A percentile compares a stretch with the other conserved stretches of the same genome.
phyloP scores from a whole-genome alignment of 768 basidiomycete species.

The Mrakia frigida region DNA sequence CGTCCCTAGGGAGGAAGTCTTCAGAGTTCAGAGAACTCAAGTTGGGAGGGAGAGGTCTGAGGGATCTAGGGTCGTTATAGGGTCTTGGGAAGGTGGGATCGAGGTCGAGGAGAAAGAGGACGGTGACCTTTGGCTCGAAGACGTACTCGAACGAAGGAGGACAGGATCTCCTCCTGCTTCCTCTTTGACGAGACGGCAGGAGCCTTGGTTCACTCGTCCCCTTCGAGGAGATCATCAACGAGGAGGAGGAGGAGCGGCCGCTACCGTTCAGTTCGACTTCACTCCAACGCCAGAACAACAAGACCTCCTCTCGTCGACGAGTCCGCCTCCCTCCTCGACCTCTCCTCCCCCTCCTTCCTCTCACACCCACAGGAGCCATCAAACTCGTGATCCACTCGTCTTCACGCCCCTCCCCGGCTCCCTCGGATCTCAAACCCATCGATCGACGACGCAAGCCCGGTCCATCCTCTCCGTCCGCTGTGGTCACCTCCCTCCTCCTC shows the following conservation, averaged over 20 bases:
- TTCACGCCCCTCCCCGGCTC: background rate
- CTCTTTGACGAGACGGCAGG: background rate
- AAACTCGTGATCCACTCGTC: background rate
- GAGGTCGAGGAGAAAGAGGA: slow-evolving; percentile 12
- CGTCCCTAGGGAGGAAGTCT: background rate
- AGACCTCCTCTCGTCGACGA: background rate
- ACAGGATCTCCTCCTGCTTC: too few species aligned
- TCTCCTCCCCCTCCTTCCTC: background rate
- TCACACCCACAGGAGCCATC: background rate
- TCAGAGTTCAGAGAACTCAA: background rate
- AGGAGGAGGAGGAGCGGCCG: background rate
- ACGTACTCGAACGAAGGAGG: background rate
- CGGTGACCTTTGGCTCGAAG: background rate
- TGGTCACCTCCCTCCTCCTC: background rate
- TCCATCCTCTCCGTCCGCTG: background rate
- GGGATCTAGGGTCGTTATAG: background rate
- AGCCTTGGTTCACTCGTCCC: background rate
- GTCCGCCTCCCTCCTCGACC: too few species aligned
- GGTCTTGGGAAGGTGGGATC: background rate
- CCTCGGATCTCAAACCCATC: background rate
- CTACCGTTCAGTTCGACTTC: background rate
- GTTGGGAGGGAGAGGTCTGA: background rate
- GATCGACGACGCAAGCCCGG: background rate
- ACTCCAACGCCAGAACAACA: background rate
- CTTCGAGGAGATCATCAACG: background rate